Evolutionary conservation across 495 filamentous ascomycete species (phyloP).

Genomic region (Thermochaetoides thermophila): DNA sequence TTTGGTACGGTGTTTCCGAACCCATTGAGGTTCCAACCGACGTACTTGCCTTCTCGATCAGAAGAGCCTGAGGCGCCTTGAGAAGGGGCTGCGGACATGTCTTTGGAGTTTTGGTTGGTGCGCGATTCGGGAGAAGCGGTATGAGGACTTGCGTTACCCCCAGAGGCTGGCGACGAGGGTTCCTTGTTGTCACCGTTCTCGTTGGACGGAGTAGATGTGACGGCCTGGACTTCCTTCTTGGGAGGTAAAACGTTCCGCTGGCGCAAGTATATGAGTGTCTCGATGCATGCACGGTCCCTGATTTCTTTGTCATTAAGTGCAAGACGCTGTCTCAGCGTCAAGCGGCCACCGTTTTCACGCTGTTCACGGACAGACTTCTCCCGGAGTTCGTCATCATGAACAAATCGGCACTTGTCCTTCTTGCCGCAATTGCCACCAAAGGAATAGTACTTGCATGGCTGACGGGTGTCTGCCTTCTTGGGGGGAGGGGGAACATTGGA

Average conservation of each 20-base stretch:
- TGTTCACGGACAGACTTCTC: slow-evolving; percentile 38
- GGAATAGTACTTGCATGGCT: slow-evolving; percentile 46
- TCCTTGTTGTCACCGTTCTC: neutral
- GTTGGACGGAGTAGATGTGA: slow-evolving; percentile 7
- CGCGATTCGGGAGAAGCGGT: too few species aligned
- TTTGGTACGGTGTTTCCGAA: slow-evolving; percentile 21
- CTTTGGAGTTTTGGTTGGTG: too few species aligned
- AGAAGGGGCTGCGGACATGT: too few species aligned
- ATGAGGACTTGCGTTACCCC: neutral
- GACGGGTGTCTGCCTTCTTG: slow-evolving; percentile 34
- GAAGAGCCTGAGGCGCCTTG: too few species aligned
- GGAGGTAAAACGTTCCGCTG: slow-evolving; percentile 25
- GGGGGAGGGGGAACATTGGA: slow-evolving; percentile 25
- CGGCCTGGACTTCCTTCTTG: slow-evolving; percentile 3
- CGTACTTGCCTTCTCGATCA: too few species aligned
- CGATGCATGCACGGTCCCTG: slow-evolving; percentile 39
- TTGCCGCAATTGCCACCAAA: slow-evolving; percentile 46
- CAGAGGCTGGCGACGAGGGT: neutral
- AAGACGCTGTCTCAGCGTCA: slow-evolving; percentile 41
- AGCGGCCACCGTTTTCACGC: slow-evolving; percentile 37
- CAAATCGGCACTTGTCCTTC: slow-evolving; percentile 51
- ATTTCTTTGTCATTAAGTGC: slow-evolving; percentile 42
- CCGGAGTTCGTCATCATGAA: slow-evolving; percentile 38
- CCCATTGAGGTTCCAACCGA: slow-evolving; percentile 22
- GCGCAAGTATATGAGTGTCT: slow-evolving; percentile 37